Conservation (phyloP, 768 basidiomycete species). For the Mycena leptocephala region DNA sequence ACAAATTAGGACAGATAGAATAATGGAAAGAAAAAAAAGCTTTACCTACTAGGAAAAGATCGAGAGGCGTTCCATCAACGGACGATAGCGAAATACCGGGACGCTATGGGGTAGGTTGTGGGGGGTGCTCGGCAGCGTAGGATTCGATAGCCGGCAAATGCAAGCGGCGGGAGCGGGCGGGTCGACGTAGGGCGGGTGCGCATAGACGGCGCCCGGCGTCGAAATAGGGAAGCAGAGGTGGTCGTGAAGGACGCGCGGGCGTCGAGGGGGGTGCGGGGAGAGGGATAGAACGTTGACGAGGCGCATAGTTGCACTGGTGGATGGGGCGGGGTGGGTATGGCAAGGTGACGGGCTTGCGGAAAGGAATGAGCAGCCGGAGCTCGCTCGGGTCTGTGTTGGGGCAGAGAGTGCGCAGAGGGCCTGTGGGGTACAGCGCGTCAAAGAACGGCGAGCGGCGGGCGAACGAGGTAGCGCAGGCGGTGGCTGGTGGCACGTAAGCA, state of each 20-base stretch:
- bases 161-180: too few relatives aligned
- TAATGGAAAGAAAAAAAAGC: background rate
- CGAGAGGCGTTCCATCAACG: background rate
- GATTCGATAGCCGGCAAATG: too few relatives aligned
- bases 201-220: constrained; percentile 1
- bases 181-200: too few relatives aligned
- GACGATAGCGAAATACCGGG: too few relatives aligned
- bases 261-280: background rate
- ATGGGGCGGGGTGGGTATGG: background rate
- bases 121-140: too few relatives aligned
- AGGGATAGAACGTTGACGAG: background rate
- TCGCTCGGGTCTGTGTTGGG: constrained; percentile 3
- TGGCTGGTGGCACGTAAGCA: background rate
- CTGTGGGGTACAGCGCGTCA: background rate
- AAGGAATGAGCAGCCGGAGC: background rate
- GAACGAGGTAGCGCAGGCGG: constrained; percentile 5
- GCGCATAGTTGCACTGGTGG: background rate
- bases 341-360: background rate
- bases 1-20: background rate
- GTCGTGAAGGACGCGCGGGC: background rate
- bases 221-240: constrained; percentile 4
- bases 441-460: background rate
- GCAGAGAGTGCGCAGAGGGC: constrained; percentile 1
- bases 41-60: background rate
- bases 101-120: too few relatives aligned